Evolutionary conservation across 306 rosid genomes (phyloP).

Genomic region (Crataegus laevigata): DNA sequence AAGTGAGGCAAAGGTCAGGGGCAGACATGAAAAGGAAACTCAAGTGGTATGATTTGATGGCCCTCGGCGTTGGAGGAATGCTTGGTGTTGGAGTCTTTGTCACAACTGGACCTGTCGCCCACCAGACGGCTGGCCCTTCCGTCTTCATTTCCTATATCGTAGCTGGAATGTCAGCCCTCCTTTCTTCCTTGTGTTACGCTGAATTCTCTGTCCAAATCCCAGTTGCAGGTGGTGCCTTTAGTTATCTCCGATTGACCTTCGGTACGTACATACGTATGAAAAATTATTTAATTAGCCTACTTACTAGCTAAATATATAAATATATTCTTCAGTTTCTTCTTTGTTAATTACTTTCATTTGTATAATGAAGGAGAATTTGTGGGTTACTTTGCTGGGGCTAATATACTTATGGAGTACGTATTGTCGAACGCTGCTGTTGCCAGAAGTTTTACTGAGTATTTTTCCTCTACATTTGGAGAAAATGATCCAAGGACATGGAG

Average conservation of each 20-base stretch:
- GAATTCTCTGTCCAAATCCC: conserved; percentile 91
- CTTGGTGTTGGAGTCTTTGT: conserved; percentile 93
- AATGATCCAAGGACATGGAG: conserved; percentile 63
- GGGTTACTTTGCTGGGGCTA: conserved; percentile 96
- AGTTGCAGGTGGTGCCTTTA: conserved; percentile 96
- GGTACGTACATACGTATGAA: conserved; percentile 31
- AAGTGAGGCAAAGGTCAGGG: conserved; percentile 81
- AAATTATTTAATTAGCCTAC: background rate
- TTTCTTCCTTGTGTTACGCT: conserved; percentile 83
- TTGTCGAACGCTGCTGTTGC: conserved; percentile 90
- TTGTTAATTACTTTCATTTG: background rate
- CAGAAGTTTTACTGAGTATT: conserved; percentile 77
- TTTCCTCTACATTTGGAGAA: conserved; percentile 55
- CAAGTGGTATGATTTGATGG: conserved; percentile 68
- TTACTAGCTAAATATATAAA: background rate
- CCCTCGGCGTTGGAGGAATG: conserved; percentile 95
- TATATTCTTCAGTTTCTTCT: background rate
- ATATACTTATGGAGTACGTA: conserved; percentile 86
- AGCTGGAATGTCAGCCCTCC: conserved; percentile 85
- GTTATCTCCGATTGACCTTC: conserved; percentile 77
- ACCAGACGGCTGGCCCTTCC: conserved; percentile 57
- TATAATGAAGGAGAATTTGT: conserved; percentile 65
- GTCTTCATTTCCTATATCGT: conserved; percentile 79
- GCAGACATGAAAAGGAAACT: conserved; percentile 89
- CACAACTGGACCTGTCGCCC: conserved; percentile 79